Percentiles rank a stretch among this genome's conserved stretches.
These are phyloP conservation scores for Thielaviopsis euricoi DNA, from an alignment of 2,329 filamentous ascomycete genomes.

Conservation along the genomic window DNA sequence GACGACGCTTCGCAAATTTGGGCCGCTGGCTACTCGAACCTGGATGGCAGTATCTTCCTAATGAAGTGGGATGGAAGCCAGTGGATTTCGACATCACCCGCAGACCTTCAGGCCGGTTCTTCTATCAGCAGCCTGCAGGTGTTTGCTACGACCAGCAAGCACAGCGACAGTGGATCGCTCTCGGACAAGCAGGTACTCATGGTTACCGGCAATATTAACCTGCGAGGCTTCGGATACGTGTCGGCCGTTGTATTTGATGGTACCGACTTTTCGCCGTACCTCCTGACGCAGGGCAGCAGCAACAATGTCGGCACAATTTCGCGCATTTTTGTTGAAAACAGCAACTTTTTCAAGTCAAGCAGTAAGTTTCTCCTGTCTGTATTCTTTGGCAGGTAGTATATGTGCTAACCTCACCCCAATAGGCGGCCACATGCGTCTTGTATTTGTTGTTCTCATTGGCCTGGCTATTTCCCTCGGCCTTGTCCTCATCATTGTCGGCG, in stretches of 20 bases:
- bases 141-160: slow-evolving; percentile 52
- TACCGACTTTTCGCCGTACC: slow-evolving; percentile 58
- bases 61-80: slow-evolving; percentile 63
- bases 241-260: slow-evolving; percentile 85
- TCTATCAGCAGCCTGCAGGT: slow-evolving; percentile 68
- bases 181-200: slow-evolving; percentile 55
- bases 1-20: slow-evolving; percentile 59
- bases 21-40: slow-evolving; percentile 52
- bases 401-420: slow-evolving; percentile 13
- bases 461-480: slow-evolving; percentile 63
- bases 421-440: slow-evolving; percentile 48
- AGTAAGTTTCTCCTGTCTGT: slow-evolving; percentile 29
- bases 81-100: slow-evolving; percentile 43
- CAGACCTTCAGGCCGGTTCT: slow-evolving; percentile 47
- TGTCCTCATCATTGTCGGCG: slow-evolving; percentile 61
- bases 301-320: slow-evolving; percentile 58
- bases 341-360: slow-evolving; percentile 52
- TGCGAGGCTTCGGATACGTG: slow-evolving; percentile 61
- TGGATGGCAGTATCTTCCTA: slow-evolving; percentile 55
- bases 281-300: slow-evolving; percentile 54
- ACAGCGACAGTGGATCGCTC: slow-evolving; percentile 48
- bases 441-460: slow-evolving; percentile 65
- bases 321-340: slow-evolving; percentile 67
- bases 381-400: neutral
- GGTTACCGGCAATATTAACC: slow-evolving; percentile 65